Conservation (phyloP, 352 stramenopile species). For the Globisporangium spinosum region DNA sequence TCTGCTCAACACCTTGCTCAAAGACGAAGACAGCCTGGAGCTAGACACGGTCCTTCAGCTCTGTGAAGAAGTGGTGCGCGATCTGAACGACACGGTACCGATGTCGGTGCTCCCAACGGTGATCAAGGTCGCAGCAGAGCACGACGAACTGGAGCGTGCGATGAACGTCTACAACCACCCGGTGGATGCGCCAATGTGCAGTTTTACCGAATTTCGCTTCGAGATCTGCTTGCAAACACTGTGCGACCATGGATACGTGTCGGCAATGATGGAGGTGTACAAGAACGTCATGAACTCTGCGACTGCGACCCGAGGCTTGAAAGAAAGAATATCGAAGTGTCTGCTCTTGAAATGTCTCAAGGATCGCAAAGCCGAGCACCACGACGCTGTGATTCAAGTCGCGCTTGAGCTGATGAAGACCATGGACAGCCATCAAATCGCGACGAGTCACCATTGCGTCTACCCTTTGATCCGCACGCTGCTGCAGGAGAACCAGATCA, state of each 20-base stretch:
- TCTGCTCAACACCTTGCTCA: conserved; percentile 47
- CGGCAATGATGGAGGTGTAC: conserved; percentile 58
- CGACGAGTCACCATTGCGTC: conserved; percentile 43
- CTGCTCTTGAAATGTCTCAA: conserved; percentile 49
- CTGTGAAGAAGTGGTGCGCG: conserved; percentile 47
- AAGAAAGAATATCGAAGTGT: conserved; percentile 60
- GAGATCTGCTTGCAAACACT: conserved; percentile 66
- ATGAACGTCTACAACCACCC: conserved; percentile 63
- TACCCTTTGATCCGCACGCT: conserved; percentile 41
- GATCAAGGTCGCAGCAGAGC: conserved; percentile 53
- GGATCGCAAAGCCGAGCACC: conserved; percentile 33
- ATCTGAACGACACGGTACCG: conserved; percentile 39
- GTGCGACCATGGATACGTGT: conserved; percentile 35
- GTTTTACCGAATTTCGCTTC: conserved; percentile 58
- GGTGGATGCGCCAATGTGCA: conserved; percentile 31
- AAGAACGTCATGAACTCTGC: conserved; percentile 39
- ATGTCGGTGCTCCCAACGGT: conserved; percentile 51
- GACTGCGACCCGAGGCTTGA: conserved; percentile 34
- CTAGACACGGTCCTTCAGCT: conserved; percentile 51
- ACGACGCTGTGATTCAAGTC: conserved; percentile 13
- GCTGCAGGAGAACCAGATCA: conserved; percentile 26
- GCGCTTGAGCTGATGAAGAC: conserved; percentile 37
- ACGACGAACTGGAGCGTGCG: conserved; percentile 44
- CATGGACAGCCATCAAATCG: conserved; percentile 59
- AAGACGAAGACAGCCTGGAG: conserved; percentile 41